Base-by-base conservation (phyloP, 2,329 filamentous ascomycete species). In the Cadophora gregata region DNA sequence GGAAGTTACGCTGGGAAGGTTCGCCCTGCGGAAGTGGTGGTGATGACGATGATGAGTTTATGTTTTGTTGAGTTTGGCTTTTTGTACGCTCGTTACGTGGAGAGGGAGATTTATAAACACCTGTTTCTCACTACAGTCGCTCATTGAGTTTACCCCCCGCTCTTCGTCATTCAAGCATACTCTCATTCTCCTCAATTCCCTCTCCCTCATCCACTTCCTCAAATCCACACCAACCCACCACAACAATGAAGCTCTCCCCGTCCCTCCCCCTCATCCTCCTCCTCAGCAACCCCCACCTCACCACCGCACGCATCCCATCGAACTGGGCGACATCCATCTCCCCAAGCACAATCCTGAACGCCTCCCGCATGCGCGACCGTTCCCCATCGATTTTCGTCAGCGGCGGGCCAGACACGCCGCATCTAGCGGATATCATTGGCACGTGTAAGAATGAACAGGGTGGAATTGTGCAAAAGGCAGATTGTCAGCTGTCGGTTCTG, bases 401-500 rank as follows among this genome's bases (percentile, higher is more conserved):
- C 4, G 42, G 61, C 36, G 47, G 27, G 9, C 50, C 24, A 7
- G 25, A 33, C 16, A 31, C 33, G 2, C 59, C 27, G 8, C 9
- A 66, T 59, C 29, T 66, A 21, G 59, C 50, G 10, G 50, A 62
- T 47, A 62, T 66, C 12, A 66, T 61, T 42, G 59, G 59, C n/a
- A 56, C 60, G 21, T 66, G 64, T 9, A 59, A 59, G 42, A 59
- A 58, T 53, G n/a, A 61, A 29, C 36, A 66, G 29, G 64, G 64
- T 3, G 29, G 59, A 4, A 19, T 66, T 25, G 59, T 66, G 25
- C 12, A 14, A 19, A 47, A 48, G 25, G n/a, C 12, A 5, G 59
- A 51, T 1, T 66, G 64, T 27, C 50, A 58, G 50, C 12, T 16
- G 3, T 31, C 31, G 12, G 59, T 66, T 9, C n/a, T 66, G 24